phyloP scores from a whole-genome alignment of 116 monocot genomes.

The Trichopus zeylanicus region DNA sequence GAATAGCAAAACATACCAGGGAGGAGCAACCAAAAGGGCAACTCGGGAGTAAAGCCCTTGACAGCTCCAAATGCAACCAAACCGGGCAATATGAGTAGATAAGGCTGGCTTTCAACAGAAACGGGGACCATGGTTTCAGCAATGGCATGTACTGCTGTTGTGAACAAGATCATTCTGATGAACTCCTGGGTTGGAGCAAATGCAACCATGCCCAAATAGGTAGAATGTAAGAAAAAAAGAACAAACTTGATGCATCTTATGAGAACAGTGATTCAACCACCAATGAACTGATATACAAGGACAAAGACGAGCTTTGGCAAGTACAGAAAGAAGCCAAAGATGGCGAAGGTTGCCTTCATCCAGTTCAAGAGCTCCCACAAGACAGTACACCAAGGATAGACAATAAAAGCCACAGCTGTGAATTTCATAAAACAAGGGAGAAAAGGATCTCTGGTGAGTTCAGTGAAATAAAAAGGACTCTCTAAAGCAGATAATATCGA shows the following conservation, averaged over 20 bases:
- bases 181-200: conserved; percentile 67
- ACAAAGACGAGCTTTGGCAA: conserved; percentile 37
- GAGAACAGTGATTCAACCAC: conserved; percentile 39
- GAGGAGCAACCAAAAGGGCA: conserved; percentile 44
- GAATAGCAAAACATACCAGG: conserved; percentile 45
- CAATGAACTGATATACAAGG: conserved; percentile 37
- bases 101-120: conserved; percentile 42
- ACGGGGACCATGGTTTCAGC: conserved; percentile 44
- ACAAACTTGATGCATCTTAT: conserved; percentile 38
- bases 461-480: no score
- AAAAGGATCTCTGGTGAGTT: not conserved
- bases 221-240: conserved; percentile 22
- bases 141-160: conserved; percentile 44
- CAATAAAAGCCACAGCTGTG: conserved; percentile 54
- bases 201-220: conserved; percentile 41
- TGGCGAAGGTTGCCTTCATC: conserved; percentile 39
- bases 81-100: conserved; percentile 48
- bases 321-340: conserved; percentile 25
- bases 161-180: conserved; percentile 49
- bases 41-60: conserved; percentile 34
- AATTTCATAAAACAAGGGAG: not conserved
- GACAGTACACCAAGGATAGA: conserved; percentile 56
- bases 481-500: not conserved
- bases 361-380: conserved; percentile 79
- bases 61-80: conserved; percentile 45